Evolutionary conservation across 805 yeast species (phyloP).

Genomic region (Spathaspora girioi): DNA sequence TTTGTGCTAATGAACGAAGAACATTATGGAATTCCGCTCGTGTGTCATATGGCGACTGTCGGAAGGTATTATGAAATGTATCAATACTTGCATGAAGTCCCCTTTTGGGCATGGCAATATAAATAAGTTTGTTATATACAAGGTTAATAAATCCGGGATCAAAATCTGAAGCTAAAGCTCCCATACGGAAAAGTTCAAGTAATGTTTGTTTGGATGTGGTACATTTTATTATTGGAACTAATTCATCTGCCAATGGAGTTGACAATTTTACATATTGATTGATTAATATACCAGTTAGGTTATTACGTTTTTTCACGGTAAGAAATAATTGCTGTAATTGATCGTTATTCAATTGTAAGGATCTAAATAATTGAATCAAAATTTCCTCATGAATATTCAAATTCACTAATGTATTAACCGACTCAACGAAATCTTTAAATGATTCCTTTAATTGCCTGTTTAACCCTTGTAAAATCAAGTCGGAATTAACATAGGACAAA

Average conservation of each 20-base stretch:
- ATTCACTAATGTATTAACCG: background rate
- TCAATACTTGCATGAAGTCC: background rate
- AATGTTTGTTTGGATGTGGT: slow-evolving; percentile 1
- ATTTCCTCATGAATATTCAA: background rate
- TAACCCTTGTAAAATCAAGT: background rate
- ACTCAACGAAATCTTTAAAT: background rate
- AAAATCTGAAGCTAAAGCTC: slow-evolving; percentile 1
- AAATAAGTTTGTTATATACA: slow-evolving; percentile 2
- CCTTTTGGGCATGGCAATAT: slow-evolving; percentile 11
- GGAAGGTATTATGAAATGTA: background rate
- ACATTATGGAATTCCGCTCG: slow-evolving; percentile 17
- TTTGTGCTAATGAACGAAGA: slow-evolving; percentile 26
- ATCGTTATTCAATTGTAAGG: background rate
- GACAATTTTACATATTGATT: background rate
- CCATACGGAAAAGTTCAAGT: slow-evolving; percentile 7
- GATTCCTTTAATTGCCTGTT: background rate
- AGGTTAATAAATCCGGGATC: slow-evolving; percentile 2
- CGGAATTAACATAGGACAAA: background rate
- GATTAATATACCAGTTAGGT: background rate
- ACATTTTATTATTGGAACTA: background rate
- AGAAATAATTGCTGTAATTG: slow-evolving; percentile 4
- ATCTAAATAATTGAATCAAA: background rate
- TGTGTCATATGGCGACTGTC: background rate
- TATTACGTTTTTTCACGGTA: background rate
- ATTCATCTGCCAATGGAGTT: background rate